Conservation (phyloP, 2,329 filamentous ascomycete species). For the Cladosporium colombiae region DNA sequence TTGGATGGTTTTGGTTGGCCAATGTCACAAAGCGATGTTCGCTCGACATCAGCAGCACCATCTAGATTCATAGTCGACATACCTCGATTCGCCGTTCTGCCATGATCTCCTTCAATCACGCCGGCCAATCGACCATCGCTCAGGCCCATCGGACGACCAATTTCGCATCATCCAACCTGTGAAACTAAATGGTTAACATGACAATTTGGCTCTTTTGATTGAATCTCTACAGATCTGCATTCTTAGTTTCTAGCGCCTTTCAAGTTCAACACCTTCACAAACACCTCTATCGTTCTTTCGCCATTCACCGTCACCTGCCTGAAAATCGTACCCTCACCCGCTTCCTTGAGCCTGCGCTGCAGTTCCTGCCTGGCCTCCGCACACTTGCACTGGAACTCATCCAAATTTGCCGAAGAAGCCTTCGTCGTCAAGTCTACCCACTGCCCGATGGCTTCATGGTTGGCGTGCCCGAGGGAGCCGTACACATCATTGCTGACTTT, state of each 20-base stretch:
- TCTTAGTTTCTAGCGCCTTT: slow-evolving; percentile 5
- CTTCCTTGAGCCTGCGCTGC: background rate
- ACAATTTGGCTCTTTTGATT: no score
- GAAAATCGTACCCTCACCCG: background rate
- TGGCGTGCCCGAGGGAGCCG: slow-evolving; percentile 2
- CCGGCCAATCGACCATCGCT: no score
- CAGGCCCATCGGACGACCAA: no score
- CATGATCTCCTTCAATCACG: no score
- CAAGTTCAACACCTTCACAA: background rate
- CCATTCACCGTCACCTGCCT: background rate
- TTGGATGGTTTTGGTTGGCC: no score
- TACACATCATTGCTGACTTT: background rate
- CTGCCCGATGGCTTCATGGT: background rate
- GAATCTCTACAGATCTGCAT: no score
- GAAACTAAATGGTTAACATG: no score
- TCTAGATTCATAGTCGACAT: no score
- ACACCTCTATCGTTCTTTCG: background rate
- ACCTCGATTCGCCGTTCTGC: no score
- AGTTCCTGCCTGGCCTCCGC: background rate
- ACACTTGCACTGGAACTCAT: background rate
- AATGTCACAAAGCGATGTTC: no score
- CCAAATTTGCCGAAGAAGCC: background rate
- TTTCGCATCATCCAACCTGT: no score
- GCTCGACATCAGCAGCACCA: no score
- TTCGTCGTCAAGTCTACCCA: background rate